phyloP scores from a whole-genome alignment of 345 rosid species.

The Acer negundo region DNA sequence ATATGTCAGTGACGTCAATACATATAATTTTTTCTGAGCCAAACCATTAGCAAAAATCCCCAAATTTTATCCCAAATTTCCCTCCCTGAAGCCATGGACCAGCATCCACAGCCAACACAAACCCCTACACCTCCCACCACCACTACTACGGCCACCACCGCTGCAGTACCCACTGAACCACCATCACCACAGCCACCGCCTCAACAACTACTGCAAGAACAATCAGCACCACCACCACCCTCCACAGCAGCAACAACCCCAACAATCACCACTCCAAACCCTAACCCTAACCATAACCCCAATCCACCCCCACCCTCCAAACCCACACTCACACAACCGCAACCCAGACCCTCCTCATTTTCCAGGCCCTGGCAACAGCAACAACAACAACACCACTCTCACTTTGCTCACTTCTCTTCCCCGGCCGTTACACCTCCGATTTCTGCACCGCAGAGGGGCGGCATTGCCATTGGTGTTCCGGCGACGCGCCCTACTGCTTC shows the following conservation, averaged over 20 bases:
- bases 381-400: conserved; percentile 61
- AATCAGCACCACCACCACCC: conserved; percentile 2
- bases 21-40: too few species aligned
- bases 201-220: conserved; percentile 12
- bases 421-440: conserved; percentile 40
- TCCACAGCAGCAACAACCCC: conserved; percentile 19
- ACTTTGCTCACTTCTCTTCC: conserved; percentile 49
- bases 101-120: background rate
- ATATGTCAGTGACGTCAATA: too few species aligned
- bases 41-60: background rate
- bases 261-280: conserved; percentile 33
- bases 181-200: conserved; percentile 14
- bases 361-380: conserved; percentile 78
- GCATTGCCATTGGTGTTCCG: conserved; percentile 72
- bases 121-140: background rate
- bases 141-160: conserved; percentile 9
- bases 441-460: conserved; percentile 50
- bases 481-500: conserved; percentile 51
- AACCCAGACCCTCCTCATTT: conserved; percentile 35
- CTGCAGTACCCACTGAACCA: conserved; percentile 18
- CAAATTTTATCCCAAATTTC: background rate
- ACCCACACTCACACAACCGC: conserved; percentile 32
- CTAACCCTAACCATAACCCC: conserved; percentile 26
- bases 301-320: conserved; percentile 31
- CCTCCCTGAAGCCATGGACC: background rate